Percentiles rank a stretch among this genome's conserved stretches.
These are phyloP conservation scores for Magnusiomyces tetraspermus DNA, from an alignment of 1,139 yeast genomes.

Conservation along the genomic window DNA sequence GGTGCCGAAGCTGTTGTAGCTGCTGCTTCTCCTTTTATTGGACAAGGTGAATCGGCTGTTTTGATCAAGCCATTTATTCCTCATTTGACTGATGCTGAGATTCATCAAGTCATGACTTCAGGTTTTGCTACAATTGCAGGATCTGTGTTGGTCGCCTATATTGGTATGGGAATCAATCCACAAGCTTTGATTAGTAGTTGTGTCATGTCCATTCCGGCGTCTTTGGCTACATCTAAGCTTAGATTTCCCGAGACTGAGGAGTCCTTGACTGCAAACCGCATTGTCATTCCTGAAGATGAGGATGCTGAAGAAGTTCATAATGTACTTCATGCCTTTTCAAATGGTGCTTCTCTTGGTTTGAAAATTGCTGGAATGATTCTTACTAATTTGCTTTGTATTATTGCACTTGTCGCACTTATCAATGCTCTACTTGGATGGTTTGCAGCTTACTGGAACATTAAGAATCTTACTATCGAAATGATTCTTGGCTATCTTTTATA, in stretches of 20 bases:
- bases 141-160: conserved; percentile 55
- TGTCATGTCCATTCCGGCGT: conserved; percentile 65
- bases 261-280: conserved; percentile 44
- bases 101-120: conserved; percentile 57
- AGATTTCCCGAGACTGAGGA: conserved; percentile 55
- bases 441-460: conserved; percentile 47
- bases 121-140: conserved; percentile 65
- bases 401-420: conserved; percentile 50
- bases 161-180: conserved; percentile 54
- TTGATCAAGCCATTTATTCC: conserved; percentile 55
- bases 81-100: conserved; percentile 51
- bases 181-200: conserved; percentile 59
- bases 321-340: conserved; percentile 55
- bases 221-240: conserved; percentile 53
- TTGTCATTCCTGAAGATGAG: conserved; percentile 40
- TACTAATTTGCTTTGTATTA: conserved; percentile 55
- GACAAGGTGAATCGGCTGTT: conserved; percentile 61
- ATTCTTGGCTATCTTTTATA: conserved; percentile 51
- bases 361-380: conserved; percentile 51
- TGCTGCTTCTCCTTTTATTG: conserved; percentile 61
- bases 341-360: conserved; percentile 55
- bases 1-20: conserved; percentile 66
- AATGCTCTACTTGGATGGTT: conserved; percentile 57
- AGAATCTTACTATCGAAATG: conserved; percentile 44
- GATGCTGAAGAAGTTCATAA: conserved; percentile 43